Evolutionary conservation across 257 asterid genomes (phyloP).

Genomic region (Linderniella brevidens): DNA sequence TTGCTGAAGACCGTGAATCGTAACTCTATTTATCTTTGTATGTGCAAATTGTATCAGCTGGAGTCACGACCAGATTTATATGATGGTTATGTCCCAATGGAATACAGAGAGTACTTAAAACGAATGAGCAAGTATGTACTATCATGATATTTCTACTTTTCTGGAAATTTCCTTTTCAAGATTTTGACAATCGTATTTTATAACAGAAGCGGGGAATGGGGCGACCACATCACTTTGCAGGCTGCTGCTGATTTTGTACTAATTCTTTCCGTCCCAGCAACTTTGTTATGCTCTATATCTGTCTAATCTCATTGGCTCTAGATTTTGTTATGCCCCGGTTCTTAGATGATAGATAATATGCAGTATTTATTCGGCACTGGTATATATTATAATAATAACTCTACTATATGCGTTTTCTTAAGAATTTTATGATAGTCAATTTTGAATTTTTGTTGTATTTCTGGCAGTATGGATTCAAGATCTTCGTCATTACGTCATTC

Average conservation of each 20-base stretch:
- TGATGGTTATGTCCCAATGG: conserved; percentile 69
- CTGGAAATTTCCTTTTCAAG: conserved; percentile 6
- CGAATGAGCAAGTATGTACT: conserved; percentile 51
- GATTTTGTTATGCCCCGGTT: not conserved
- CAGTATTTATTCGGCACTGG: too few relatives aligned
- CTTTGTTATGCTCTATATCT: not conserved
- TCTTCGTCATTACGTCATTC: conserved; percentile 74
- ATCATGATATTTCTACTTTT: conserved; percentile 3
- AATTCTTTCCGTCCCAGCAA: conserved; percentile 7
- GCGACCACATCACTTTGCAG: too few relatives aligned
- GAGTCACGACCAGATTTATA: conserved; percentile 48
- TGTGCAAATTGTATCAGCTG: conserved; percentile 29
- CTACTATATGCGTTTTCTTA: too few relatives aligned
- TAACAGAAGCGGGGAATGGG: conserved; percentile 87
- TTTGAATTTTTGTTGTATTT: not conserved
- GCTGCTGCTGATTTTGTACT: conserved; percentile 82
- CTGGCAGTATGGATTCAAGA: conserved; percentile 72
- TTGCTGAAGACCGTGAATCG: not conserved
- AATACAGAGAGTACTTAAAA: conserved; percentile 50
- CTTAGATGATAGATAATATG: too few relatives aligned
- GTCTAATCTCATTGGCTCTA: not conserved
- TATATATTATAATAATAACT: too few relatives aligned
- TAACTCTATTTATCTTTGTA: not conserved
- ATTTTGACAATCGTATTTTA: conserved; percentile 5
- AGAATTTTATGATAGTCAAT: too few relatives aligned